These are phyloP conservation scores for Carex myosuroides DNA, from an alignment of 176 grass and related monocot species.

Conservation along the genomic window DNA sequence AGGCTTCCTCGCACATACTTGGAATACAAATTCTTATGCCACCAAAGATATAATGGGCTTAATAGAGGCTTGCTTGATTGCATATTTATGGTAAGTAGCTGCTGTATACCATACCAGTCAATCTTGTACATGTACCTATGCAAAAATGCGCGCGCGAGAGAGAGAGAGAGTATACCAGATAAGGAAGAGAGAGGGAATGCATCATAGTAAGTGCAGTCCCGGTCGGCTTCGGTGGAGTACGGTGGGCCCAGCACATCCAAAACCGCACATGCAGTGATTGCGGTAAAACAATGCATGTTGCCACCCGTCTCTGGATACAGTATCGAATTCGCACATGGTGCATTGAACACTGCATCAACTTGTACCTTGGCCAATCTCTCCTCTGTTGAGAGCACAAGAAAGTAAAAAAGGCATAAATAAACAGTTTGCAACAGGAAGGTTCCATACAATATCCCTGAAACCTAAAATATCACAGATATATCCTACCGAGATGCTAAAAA, in stretches of 20 bases:
- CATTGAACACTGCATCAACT: conserved; percentile 28
- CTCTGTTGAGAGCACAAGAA: conserved; percentile 11
- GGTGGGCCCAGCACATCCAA: conserved; percentile 68
- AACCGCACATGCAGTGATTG: conserved; percentile 33
- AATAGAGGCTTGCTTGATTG: not conserved
- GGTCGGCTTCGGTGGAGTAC: conserved; percentile 28
- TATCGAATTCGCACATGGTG: conserved; percentile 33
- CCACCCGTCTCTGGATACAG: conserved; percentile 62
- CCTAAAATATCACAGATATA: not conserved
- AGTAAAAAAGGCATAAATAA: not conserved
- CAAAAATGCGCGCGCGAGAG: not conserved
- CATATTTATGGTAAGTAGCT: not conserved
- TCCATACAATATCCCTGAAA: not conserved
- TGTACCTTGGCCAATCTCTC: conserved; percentile 47
- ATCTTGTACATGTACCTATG: not conserved
- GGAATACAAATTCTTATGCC: not conserved
- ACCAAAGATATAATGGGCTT: not conserved
- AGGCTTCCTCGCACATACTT: not conserved
- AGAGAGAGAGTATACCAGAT: conserved; percentile 31
- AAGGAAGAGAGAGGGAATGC: conserved; percentile 4
- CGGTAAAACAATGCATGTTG: conserved; percentile 60
- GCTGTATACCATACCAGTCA: not conserved
- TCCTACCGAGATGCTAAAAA: not conserved
- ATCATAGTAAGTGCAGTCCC: conserved; percentile 58
- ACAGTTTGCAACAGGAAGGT: not conserved